Evolutionary conservation across 371 early-diverging fungal genomes (phyloP), one percentile per base, ranked within the genome.

Genomic region (Mycotypha africana): DNA sequence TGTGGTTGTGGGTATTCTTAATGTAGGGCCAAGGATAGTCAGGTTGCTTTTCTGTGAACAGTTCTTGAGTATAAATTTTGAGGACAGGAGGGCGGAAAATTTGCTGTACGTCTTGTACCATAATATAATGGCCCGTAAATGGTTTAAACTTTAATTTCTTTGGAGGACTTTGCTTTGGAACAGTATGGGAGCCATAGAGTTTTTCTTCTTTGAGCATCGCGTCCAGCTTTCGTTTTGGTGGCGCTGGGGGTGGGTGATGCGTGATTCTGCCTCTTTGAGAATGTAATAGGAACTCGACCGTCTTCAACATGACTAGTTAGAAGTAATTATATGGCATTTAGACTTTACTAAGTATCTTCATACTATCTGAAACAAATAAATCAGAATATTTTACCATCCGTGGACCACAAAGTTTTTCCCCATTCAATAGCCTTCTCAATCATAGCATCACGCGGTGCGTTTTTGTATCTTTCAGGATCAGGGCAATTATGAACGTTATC

Each of bases 41-140:
- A 17, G 24, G 2, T 1, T 41, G 36, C 10, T 37, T 24, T 16
- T 53, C 53, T 2, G 43, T 51, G 14, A 40, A 21, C 5, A 47
- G 7, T 2, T 45, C 24, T 21, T 45, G 41, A 11, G 51, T 50
- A 25, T 61, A 76, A 39, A 70, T 60, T 33, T 55, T 63, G n/a
- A 58, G 38, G 1, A 66, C 56, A 6, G 62, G 46, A 9, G 76
- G 73, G 9, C 66, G 48, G 39, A 67, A 62, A 0, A 57, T 44
- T n/a, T 67, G 63, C 2, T 60, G 61, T 5, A 51, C 60, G 48
- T 76, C 76, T 34, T 76, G 73, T 12, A 70, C 55, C 1, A 64
- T 26, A 1, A 65, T 15, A 36, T 62, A 76, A 21, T 51, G 46
- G 10, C 63, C 56, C 21, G 58, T 51, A 24, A 70, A 72, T 16